Percentiles rank a stretch among this genome's conserved stretches.
Evolutionary conservation across 345 rosid genomes (phyloP).

Genomic region (Excoecaria agallocha): DNA sequence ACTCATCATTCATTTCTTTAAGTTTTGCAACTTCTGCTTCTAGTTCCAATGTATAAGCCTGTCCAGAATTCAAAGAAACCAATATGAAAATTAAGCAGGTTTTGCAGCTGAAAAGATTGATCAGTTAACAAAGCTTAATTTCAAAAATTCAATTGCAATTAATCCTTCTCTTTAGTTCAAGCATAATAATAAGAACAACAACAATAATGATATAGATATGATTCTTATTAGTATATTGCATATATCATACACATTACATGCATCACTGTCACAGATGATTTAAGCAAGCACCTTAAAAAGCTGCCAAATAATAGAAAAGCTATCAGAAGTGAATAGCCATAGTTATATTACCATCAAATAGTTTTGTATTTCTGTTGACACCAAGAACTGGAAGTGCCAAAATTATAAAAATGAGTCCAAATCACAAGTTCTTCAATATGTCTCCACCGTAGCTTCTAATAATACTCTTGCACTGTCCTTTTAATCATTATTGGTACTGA

Average conservation of each 20-base stretch:
- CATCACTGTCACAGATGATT: background rate
- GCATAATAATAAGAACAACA: background rate
- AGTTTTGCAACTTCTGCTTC: slow-evolving; percentile 33
- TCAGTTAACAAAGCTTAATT: background rate
- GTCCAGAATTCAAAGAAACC: slow-evolving; percentile 21
- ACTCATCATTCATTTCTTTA: slow-evolving; percentile 26
- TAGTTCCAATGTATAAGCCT: slow-evolving; percentile 29
- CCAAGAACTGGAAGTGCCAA: background rate
- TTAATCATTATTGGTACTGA: background rate
- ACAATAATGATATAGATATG: too few relatives aligned
- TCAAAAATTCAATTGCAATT: background rate
- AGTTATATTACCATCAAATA: background rate
- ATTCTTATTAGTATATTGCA: background rate
- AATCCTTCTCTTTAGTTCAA: background rate
- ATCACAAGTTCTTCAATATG: background rate
- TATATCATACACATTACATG: background rate
- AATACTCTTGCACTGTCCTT: background rate
- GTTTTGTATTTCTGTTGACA: background rate
- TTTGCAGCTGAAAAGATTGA: background rate
- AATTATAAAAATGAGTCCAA: background rate
- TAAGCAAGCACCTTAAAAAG: background rate
- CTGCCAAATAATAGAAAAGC: background rate
- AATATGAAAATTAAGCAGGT: background rate
- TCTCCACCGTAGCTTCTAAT: background rate
- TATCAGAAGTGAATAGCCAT: background rate